Base-by-base conservation (phyloP, 805 yeast species). In the Dipodascus albidus region DNA sequence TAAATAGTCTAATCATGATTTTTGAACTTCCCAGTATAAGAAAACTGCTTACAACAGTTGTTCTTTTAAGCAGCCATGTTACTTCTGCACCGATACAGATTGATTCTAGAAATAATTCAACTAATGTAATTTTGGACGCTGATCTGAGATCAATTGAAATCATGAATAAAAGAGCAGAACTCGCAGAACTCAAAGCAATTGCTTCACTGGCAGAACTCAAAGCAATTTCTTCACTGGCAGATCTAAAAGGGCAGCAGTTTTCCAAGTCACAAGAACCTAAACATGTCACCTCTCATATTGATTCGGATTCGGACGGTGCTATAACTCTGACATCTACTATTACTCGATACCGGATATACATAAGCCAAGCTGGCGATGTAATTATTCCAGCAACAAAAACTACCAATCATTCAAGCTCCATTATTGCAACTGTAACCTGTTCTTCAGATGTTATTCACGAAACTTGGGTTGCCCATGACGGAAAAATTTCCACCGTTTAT, bases 391-490 rank as follows among this genome's bases (percentile, higher is more conserved):
- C 15, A 11, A n/a, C 44, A 19, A 4, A 4, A 38, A 14, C 44
- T 4, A 6, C 17, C 3, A 38, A 38, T 14, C 20, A 6, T 14
- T 19, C 44, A 38, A 38, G 44, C 44, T 6, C 44, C 3, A 11
- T n/a, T 14, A 17, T 38, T 11, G 44, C 44, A 3, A 38, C 44
- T 11, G 20, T 38, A 14, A 38, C 44, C 6, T 38, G 44, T 14
- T 38, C 44, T n/a, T 38, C 44, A 11, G 44, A 38, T 38, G n/a
- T 38, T 38, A 38, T 38, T 38, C 44, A 38, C 15, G 44, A 38
- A 38, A 38, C 44, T 14, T 38, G 44, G 44, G 44, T 38, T 11
- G 17, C 20, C 3, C 17, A 17, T 19, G 44, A 38, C n/a, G 44
- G 44, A n/a, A 17, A 4, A 11, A 38, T 38, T 17, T n/a, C 44